Percentiles rank a stretch among this genome's conserved stretches.
Conservation (phyloP, 352 stramenopile species). For the Phytophthora fragariae region DNA sequence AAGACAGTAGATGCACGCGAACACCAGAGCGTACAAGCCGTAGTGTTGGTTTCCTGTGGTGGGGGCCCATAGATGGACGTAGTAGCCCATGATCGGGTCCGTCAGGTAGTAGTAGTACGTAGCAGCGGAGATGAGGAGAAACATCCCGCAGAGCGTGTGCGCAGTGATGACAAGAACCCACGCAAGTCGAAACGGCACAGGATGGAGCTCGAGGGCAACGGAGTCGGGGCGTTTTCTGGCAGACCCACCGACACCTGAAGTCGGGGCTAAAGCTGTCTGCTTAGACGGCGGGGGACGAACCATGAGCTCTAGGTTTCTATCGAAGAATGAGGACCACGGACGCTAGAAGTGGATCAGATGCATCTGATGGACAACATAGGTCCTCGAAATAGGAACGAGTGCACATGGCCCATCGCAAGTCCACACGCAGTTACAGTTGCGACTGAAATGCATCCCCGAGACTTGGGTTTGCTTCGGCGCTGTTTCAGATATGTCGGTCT, state of each 20-base stretch:
- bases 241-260: background rate
- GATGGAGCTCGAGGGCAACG: background rate
- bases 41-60: background rate
- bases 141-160: constrained; percentile 8
- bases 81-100: constrained; percentile 14
- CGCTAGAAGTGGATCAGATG: background rate
- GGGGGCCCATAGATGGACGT: constrained; percentile 15
- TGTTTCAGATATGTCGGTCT: too few species aligned
- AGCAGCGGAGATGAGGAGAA: constrained; percentile 9
- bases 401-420: background rate
- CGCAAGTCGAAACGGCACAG: background rate
- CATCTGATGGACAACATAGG: background rate
- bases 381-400: background rate
- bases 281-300: background rate
- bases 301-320: background rate
- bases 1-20: background rate
- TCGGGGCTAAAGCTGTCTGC: background rate
- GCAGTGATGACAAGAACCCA: constrained; percentile 2
- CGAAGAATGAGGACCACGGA: background rate
- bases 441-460: background rate
- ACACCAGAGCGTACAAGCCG: constrained; percentile 8
- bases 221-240: too few species aligned
- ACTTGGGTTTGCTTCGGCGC: background rate
- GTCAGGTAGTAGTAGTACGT: constrained; percentile 16
- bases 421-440: background rate